Base-by-base conservation (phyloP, 257 asterid species). In the Capsicum pubescens region DNA sequence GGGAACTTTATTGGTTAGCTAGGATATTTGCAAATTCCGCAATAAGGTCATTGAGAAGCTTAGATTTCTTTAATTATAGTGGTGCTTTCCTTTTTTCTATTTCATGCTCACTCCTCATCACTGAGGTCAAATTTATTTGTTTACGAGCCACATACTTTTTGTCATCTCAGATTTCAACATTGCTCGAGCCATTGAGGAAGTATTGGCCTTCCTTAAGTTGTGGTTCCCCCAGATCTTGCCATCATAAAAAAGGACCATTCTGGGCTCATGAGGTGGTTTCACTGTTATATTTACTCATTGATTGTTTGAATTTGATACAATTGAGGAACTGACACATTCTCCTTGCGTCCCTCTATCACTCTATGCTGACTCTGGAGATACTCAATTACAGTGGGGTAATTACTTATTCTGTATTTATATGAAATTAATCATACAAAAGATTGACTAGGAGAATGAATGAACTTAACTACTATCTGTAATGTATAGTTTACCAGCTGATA, bases 251-350 rank as follows among this genome's bases (percentile, higher is more conserved):
- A 84, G 99, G 98, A 88, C 60, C 92, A 82, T 94, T 95, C 87
- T 95, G 99, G 99, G 99, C 88, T 84, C 99, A 95, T 84, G 99
- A 95, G 99, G 98, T 94, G n/a, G 46, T 63, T 84, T 86, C 21
- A 69, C 83, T 79, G 57, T 60, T 63, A 12, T 68, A 32, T 81
- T 58, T 68, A 12, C 70, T 42, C 52, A 76, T 68, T 85, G 82
- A 63, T 85, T 67, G 36, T 76, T 26, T 10, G 54, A 81, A 86
- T 80, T 60, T 64, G 44, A 84, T 72, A 78, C 54, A 80, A 54
- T 61, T 42, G 85, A 81, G 84, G 42, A 88, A 48, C 80, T 97
- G 93, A 87, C 93, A 88, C 17, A 32, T 76, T 84, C 68, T 68
- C 88, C 72, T 79, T 88, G 79, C 39, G 88, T 70, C 83, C 86